Conservation (phyloP, 164 flowering plant species). For the Magnolia kwangsiensis region DNA sequence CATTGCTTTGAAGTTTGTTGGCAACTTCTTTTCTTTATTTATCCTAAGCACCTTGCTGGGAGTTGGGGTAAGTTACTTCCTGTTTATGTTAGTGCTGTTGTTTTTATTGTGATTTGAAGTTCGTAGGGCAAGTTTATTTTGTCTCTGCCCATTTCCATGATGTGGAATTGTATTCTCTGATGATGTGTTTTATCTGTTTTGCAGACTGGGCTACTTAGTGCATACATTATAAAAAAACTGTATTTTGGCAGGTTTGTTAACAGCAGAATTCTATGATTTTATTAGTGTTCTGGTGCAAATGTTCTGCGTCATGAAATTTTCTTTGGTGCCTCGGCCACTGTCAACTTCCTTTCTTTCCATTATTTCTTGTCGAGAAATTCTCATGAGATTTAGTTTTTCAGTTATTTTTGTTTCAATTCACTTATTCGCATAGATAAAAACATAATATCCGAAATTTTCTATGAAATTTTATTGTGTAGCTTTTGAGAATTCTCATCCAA, state of each 20-base stretch:
- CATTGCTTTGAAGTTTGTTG: slow-evolving; percentile 48
- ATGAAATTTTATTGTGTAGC: background rate
- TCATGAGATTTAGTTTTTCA: background rate
- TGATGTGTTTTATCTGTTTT: slow-evolving; percentile 10
- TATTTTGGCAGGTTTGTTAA: slow-evolving; percentile 35
- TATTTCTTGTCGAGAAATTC: background rate
- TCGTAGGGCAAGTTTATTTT: background rate
- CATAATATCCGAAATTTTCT: background rate
- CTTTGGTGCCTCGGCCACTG: background rate
- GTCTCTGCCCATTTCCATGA: background rate
- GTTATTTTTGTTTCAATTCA: background rate
- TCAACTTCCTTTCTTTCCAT: background rate
- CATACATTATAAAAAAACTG: slow-evolving; percentile 72
- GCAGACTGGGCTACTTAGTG: slow-evolving; percentile 88
- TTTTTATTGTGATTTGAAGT: too few relatives aligned
- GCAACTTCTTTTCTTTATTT: slow-evolving; percentile 71
- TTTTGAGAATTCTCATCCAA: background rate
- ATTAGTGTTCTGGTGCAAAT: background rate
- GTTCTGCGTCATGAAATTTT: background rate
- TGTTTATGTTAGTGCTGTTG: background rate
- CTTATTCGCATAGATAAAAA: background rate
- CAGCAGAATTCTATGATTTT: background rate
- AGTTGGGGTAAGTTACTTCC: slow-evolving; percentile 46
- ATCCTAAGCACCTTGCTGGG: slow-evolving; percentile 74
- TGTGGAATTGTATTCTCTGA: background rate